Percentiles rank a stretch among this genome's conserved stretches.
phyloP scores from a whole-genome alignment of 1,284 basidiomycete genomes.

The Microbotryomycetes sp. region DNA sequence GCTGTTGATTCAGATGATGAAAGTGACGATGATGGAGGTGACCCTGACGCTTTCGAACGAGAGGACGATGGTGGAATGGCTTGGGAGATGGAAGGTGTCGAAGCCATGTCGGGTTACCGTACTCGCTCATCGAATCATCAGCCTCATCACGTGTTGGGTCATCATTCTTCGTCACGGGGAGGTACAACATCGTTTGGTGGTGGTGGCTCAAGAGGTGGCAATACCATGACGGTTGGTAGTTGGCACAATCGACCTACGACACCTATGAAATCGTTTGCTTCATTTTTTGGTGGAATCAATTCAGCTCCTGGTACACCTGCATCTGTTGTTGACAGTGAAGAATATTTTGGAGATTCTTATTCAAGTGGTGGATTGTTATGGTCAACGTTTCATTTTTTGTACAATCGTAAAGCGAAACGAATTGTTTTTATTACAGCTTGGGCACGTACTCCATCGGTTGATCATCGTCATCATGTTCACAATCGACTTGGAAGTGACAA shows the following conservation, averaged over 20 bases:
- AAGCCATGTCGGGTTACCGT: background rate
- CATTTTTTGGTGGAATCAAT: slow-evolving; percentile 12
- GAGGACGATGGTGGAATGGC: slow-evolving; percentile 22
- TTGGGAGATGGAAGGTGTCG: slow-evolving; percentile 29
- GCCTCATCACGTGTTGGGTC: background rate
- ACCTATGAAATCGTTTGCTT: slow-evolving; percentile 28
- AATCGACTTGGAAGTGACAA: too few species aligned
- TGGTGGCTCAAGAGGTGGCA: too few species aligned
- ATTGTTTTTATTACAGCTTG: slow-evolving; percentile 89
- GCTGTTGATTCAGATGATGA: slow-evolving; percentile 49
- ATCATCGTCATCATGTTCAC: too few species aligned
- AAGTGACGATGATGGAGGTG: slow-evolving; percentile 37
- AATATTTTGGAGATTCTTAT: slow-evolving; percentile 66
- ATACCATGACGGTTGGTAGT: background rate
- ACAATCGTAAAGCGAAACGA: slow-evolving; percentile 83
- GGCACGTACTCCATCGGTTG: slow-evolving; percentile 55
- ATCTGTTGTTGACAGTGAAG: slow-evolving; percentile 9
- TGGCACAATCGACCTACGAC: slow-evolving; percentile 5
- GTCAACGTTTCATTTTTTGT: slow-evolving; percentile 97
- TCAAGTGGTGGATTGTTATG: slow-evolving; percentile 80
- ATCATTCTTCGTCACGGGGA: slow-evolving; percentile 3
- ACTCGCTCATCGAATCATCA: background rate
- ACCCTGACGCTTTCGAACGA: slow-evolving; percentile 39
- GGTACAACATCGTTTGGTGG: too few species aligned
- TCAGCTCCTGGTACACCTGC: background rate